A percentile compares a stretch with the other conserved stretches of the same genome.
Evolutionary conservation across 805 yeast genomes (phyloP).

Genomic region (Zygoascus flipseniorum): DNA sequence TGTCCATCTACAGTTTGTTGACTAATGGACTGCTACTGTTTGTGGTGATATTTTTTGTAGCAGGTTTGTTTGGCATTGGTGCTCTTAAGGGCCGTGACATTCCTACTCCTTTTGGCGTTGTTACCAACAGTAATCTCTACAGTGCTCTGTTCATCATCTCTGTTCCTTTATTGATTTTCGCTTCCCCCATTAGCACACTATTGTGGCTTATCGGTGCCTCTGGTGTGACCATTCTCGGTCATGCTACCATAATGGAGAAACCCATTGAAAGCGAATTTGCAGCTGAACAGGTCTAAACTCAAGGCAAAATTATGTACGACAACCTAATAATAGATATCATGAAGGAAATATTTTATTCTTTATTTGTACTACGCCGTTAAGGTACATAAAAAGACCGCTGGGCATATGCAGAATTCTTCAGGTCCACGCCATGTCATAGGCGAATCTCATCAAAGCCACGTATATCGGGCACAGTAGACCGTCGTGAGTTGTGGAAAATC

Average conservation of each 20-base stretch:
- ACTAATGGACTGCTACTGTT: slow-evolving; percentile 80
- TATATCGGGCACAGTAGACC: slow-evolving; percentile 56
- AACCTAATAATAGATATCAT: neutral
- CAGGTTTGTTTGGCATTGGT: slow-evolving; percentile 72
- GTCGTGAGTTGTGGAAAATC: slow-evolving; percentile 62
- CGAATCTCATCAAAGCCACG: slow-evolving; percentile 63
- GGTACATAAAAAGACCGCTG: too few relatives aligned
- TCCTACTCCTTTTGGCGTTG: slow-evolving; percentile 53
- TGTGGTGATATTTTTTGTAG: slow-evolving; percentile 61
- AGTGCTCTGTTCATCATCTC: slow-evolving; percentile 70
- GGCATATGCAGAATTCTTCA: slow-evolving; percentile 17
- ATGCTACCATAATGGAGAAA: slow-evolving; percentile 87
- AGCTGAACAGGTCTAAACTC: slow-evolving; percentile 41
- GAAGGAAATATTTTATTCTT: neutral
- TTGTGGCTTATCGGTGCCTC: slow-evolving; percentile 91
- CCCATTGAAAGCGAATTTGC: slow-evolving; percentile 93
- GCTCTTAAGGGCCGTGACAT: slow-evolving; percentile 78
- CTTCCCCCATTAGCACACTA: slow-evolving; percentile 81
- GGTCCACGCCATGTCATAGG: slow-evolving; percentile 82
- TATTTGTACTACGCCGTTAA: neutral
- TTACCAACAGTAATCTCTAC: slow-evolving; percentile 74
- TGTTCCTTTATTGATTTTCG: slow-evolving; percentile 74
- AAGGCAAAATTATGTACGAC: neutral
- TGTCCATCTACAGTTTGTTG: slow-evolving; percentile 76
- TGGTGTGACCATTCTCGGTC: slow-evolving; percentile 67